Percentiles rank a stretch among this genome's conserved stretches.
Conservation (phyloP, 371 early-diverging fungal species). For the Apophysomyces sp. region DNA sequence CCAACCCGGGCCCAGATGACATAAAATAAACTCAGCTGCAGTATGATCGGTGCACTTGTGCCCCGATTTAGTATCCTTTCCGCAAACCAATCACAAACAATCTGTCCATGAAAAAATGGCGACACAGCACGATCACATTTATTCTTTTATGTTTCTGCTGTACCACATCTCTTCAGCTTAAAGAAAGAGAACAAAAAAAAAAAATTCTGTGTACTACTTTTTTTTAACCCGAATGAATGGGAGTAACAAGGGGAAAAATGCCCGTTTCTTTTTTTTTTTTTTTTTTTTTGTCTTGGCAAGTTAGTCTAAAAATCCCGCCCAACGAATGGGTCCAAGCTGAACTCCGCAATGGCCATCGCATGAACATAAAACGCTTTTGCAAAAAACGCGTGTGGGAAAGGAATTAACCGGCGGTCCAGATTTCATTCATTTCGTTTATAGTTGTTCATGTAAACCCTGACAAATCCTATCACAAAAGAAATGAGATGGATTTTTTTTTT, state of each 20-base stretch:
- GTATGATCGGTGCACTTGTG: not conserved
- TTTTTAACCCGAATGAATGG: too few species aligned
- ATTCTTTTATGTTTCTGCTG: not conserved
- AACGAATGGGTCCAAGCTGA: too few species aligned
- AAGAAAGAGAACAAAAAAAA: not conserved
- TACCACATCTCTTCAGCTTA: not conserved
- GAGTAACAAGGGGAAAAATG: not conserved
- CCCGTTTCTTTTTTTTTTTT: not conserved
- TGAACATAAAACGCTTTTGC: not conserved
- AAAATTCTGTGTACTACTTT: too few species aligned
- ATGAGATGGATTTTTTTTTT: too few species aligned
- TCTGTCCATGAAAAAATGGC: not conserved
- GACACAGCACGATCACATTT: not conserved
- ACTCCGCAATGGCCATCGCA: not conserved
- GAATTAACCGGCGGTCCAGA: not conserved
- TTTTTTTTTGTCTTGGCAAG: not conserved
- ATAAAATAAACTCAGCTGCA: not conserved
- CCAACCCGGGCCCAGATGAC: not conserved
- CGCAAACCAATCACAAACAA: not conserved
- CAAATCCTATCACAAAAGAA: too few species aligned
- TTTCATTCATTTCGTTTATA: not conserved
- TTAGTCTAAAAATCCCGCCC: not conserved
- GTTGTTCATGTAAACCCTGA: too few species aligned
- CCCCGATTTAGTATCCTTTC: not conserved
- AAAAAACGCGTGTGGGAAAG: not conserved